Conservation (phyloP, 176 grass and related monocot genomes). For the Carex scoparia region DNA sequence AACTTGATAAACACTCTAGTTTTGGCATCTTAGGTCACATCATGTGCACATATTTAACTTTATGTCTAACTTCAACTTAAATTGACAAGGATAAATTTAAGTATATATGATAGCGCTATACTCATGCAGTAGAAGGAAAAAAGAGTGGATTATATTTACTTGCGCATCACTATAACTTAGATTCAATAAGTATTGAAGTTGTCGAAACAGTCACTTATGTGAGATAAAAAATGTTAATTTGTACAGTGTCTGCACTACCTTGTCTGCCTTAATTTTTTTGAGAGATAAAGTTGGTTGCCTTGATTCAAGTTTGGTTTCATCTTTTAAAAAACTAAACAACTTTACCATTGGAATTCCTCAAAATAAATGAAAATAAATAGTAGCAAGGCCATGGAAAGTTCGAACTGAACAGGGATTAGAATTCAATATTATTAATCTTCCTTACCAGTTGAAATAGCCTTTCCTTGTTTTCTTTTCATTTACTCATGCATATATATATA, state of each 20-base stretch:
- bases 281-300: background rate
- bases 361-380: background rate
- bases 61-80: slow-evolving; percentile 6
- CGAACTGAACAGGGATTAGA: background rate
- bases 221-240: background rate
- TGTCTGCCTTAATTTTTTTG: background rate
- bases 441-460: background rate
- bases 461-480: background rate
- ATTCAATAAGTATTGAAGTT: background rate
- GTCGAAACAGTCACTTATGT: background rate
- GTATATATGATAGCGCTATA: background rate
- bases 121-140: background rate
- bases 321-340: background rate
- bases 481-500: background rate
- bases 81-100: slow-evolving; percentile 22
- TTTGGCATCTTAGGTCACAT: slow-evolving; percentile 26
- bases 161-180: background rate
- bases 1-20: slow-evolving; percentile 4
- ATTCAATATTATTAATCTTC: background rate
- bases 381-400: background rate
- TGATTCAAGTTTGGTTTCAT: background rate
- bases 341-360: background rate
- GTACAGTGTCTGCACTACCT: background rate
- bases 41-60: slow-evolving; percentile 18
- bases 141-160: background rate